Base-by-base conservation (phyloP, 1,284 basidiomycete genomes). In the Trichosporon coremiiforme region DNA sequence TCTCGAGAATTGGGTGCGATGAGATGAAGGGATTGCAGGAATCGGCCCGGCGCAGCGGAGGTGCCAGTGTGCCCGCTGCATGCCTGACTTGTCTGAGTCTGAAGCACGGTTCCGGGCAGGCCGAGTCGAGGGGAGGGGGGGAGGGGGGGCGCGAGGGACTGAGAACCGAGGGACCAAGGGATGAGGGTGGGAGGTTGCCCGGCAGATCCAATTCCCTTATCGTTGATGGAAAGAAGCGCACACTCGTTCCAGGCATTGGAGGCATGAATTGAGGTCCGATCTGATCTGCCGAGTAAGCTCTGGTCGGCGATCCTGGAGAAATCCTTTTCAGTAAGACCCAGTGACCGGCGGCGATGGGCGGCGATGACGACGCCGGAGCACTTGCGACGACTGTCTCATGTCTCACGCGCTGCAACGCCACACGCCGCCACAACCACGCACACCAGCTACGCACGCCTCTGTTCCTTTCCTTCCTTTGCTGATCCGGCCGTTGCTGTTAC, bases 381-480 rank as follows among this genome's bases (percentile, higher is more conserved):
- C 50, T n/a, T 53, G 22, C 50, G 50, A 53, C 50, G 50, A 53
- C 50, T 53, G 50, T 53, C 50, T 53, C 50, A 53, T 53, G 50
- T 53, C 50, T 53, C 50, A 53, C 50, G 22, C 50, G 20, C 50
- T 25, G 20, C 50, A 25, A 25, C 50, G 22, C 50, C 50, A 53
- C 50, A 22, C 50, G 20, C 22, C 22, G 50, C 50, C 20, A 25
- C 50, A 25, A 12, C 50, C 22, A 53, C 50, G 20, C n/a, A 10
- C 20, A 17, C 50, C 50, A 17, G 22, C 50, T 20, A 12, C 50
- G 22, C 50, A 53, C 50, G 50, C 50, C 50, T 53, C 20, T 20
- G 20, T 53, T 53, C 50, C 50, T 53, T 53, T 17, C 17, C 20
- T 53, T 10, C 20, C 9, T 6, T 5, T 50, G 13, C 47, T 20